Evolutionary conservation across 2,329 filamentous ascomycete genomes (phyloP).

Genomic region (Nothomitra cinnamomea): DNA sequence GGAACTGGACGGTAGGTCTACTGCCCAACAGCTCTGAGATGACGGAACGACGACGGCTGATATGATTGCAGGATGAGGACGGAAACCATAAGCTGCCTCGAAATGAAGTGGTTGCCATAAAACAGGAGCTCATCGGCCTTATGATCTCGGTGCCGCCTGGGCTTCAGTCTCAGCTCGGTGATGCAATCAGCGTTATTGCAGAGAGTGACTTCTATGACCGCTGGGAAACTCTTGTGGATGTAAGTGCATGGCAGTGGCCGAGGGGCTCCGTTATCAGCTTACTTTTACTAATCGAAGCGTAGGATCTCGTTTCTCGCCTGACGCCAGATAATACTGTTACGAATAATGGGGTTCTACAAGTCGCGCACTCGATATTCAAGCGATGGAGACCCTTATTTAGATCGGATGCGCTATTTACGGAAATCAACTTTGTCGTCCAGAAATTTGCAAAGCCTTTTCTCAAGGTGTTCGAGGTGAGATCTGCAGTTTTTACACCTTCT

Average conservation of each 20-base stretch:
- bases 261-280: background rate
- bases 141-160: constrained; percentile 85
- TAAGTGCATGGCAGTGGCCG: constrained; percentile 23
- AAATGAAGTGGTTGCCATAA: constrained; percentile 78
- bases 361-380: constrained; percentile 95
- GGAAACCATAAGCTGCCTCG: constrained; percentile 76
- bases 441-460: constrained; percentile 78
- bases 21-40: background rate
- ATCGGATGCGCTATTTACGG: constrained; percentile 80
- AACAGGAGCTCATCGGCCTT: constrained; percentile 82
- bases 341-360: constrained; percentile 89
- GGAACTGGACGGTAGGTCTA: constrained; percentile 63
- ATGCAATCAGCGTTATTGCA: constrained; percentile 92
- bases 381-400: constrained; percentile 89
- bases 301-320: constrained; percentile 79
- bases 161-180: constrained; percentile 85
- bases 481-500: background rate
- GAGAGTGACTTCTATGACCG: constrained; percentile 94
- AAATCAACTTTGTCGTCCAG: constrained; percentile 87
- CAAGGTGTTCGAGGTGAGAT: constrained; percentile 51
- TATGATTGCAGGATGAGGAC: constrained; percentile 53
- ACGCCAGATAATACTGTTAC: constrained; percentile 64
- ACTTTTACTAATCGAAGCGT: background rate
- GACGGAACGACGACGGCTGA: background rate
- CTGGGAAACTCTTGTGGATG: constrained; percentile 90